Evolutionary conservation across 202 grass and related monocot species (phyloP).

Genomic region (Zoysia matrella): DNA sequence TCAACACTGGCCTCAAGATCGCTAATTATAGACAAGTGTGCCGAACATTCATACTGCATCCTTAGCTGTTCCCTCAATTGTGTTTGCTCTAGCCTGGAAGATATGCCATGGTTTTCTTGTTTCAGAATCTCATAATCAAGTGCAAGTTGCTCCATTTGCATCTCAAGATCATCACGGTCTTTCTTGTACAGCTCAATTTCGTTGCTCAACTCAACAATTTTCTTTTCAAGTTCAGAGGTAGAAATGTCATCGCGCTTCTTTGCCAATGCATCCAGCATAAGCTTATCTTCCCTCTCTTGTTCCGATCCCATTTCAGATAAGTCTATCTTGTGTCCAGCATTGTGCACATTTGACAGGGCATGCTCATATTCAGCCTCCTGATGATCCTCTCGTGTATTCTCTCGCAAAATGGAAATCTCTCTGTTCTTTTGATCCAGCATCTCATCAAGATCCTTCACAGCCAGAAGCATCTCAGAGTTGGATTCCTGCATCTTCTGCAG

Average conservation of each 20-base stretch:
- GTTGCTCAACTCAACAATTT: slow-evolving; percentile 71
- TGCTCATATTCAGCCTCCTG: slow-evolving; percentile 59
- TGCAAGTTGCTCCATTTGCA: slow-evolving; percentile 99
- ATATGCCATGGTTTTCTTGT: slow-evolving; percentile 97
- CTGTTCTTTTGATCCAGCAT: slow-evolving; percentile 79
- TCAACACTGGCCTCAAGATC: slow-evolving; percentile 89
- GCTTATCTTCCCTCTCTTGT: slow-evolving; percentile 42
- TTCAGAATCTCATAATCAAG: slow-evolving; percentile 99
- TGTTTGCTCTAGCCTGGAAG: slow-evolving; percentile 83
- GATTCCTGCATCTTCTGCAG: slow-evolving; percentile 95
- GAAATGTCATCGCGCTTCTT: slow-evolving; percentile 57
- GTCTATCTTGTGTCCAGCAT: slow-evolving; percentile 51
- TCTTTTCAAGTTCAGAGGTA: slow-evolving; percentile 67
- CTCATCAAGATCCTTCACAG: slow-evolving; percentile 93
- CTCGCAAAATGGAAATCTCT: slow-evolving; percentile 64
- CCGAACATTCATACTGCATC: slow-evolving; percentile 98
- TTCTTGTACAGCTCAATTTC: slow-evolving; percentile 95
- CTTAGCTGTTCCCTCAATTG: slow-evolving; percentile 86
- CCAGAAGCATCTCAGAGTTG: slow-evolving; percentile 90
- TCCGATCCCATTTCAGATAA: slow-evolving; percentile 56
- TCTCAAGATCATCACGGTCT: slow-evolving; percentile 92
- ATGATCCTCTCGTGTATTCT: slow-evolving; percentile 48
- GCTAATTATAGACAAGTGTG: slow-evolving; percentile 85
- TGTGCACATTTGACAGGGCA: slow-evolving; percentile 54
- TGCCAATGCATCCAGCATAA: slow-evolving; percentile 45